phyloP scores from a whole-genome alignment of 192 early-diverging fungal species.

The Thamnidium elegans region DNA sequence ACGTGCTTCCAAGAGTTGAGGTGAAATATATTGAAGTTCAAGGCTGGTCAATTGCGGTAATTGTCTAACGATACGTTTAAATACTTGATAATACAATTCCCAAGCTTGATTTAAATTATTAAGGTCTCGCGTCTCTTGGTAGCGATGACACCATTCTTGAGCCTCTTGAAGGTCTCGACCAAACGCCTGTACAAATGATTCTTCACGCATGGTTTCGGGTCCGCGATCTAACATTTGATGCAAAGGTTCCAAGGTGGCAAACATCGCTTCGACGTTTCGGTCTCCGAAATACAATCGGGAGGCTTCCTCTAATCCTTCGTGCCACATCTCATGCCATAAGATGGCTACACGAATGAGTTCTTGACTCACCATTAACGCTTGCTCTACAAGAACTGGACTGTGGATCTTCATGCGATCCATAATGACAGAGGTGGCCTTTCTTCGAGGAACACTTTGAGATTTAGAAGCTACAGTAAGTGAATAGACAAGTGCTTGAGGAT shows the following conservation, averaged over 20 bases:
- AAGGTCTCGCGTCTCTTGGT: conserved; percentile 67
- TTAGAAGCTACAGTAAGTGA: conserved; percentile 95
- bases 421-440: conserved; percentile 77
- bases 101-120: conserved; percentile 90
- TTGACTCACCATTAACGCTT: conserved; percentile 90
- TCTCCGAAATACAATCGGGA: conserved; percentile 75
- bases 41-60: conserved; percentile 78
- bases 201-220: conserved; percentile 86
- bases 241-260: conserved; percentile 77
- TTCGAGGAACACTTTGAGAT: conserved; percentile 72
- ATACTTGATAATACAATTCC: conserved; percentile 88
- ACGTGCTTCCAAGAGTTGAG: conserved; percentile 74
- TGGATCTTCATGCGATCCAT: conserved; percentile 90
- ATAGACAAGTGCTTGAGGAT: conserved; percentile 97
- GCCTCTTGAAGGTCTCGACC: conserved; percentile 85
- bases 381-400: conserved; percentile 82
- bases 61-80: conserved; percentile 77
- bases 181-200: conserved; percentile 87
- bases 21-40: conserved; percentile 88
- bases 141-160: conserved; percentile 79
- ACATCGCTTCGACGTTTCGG: conserved; percentile 85
- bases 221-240: conserved; percentile 85
- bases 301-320: conserved; percentile 88
- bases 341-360: conserved; percentile 97
- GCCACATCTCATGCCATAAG: conserved; percentile 97